Evolutionary conservation across 805 yeast genomes (phyloP), one percentile per base, ranked within the genome.

Genomic region (Teunomyces pallodes): DNA sequence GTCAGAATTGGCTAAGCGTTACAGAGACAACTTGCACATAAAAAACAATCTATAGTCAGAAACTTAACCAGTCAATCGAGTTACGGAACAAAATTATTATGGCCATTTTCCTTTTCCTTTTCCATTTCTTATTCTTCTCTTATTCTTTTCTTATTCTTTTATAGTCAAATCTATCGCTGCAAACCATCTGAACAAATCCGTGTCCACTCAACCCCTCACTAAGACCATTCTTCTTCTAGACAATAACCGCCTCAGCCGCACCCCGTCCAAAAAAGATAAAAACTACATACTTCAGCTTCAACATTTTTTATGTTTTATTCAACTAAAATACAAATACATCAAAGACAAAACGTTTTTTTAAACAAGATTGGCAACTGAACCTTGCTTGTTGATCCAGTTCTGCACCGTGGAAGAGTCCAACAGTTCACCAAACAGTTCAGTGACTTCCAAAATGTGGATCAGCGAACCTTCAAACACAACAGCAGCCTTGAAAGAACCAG

Each of bases 401-500:
- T 65, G 54, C 49, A 90, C 89, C 45, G 85, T 81, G 52, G 67
- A 54, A 33, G 61, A 47, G 58, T 75, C 78, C 55, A 90, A 74
- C 40, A 82, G 64, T 41, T 80, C 61, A 53, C 68, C 76, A 60
- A 86, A 85, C 55, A 72, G 72, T 58, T 76, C 82, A 60, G 81
- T 84, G 47, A 90, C 80, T 53, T 76, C 71, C 53, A 81, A 80
- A 60, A 89, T 68, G 61, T 81, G 79, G 56, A 90, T 76, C 51
- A 79, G 75, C 39, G 69, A 71, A 54, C 79, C 74, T 45, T 59
- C 58, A 72, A 94, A 92, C 62, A 94, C 74, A 51, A 81, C 97
- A 56, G 96, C 98, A 62, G 94, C 97, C 77, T 88, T 90, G 76
- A 90, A 73, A 39, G 95, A 74, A 16, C 82, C 77, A 52, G 74